These are phyloP conservation scores for Pneumocystis canis DNA, from an alignment of 1,139 yeast species.

Conservation along the genomic window DNA sequence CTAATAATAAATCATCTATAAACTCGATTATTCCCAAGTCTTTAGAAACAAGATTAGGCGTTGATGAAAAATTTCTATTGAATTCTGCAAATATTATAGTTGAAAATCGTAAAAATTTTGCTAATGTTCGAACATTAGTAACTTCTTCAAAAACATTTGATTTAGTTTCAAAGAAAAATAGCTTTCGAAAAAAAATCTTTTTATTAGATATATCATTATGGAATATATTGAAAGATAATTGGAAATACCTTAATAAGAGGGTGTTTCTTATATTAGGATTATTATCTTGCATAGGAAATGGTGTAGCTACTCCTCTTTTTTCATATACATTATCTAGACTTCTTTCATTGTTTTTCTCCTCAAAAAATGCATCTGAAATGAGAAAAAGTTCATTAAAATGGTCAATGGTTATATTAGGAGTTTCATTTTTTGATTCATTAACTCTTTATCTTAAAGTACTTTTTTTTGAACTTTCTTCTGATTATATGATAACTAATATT, in stretches of 20 bases:
- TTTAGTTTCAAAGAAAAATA: not conserved
- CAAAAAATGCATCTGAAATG: conserved; percentile 26
- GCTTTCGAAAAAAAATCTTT: not conserved
- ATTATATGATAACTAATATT: conserved; percentile 46
- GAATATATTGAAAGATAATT: conserved; percentile 2
- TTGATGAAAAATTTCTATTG: not conserved
- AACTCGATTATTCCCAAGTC: not conserved
- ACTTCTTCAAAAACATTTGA: not conserved
- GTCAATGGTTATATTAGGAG: conserved; percentile 48
- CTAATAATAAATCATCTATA: not conserved
- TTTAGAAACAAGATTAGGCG: not conserved
- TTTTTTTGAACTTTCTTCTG: conserved; percentile 45
- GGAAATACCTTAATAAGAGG: conserved; percentile 19
- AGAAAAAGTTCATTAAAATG: conserved; percentile 36
- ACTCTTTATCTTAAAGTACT: conserved; percentile 39
- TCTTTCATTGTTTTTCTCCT: conserved; percentile 27
- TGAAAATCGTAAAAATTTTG: not conserved
- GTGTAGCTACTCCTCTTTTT: conserved; percentile 58
- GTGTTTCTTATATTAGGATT: conserved; percentile 38
- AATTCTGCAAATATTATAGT: not conserved
- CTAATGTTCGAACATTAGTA: not conserved
- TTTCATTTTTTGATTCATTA: conserved; percentile 49
- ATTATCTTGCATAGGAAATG: conserved; percentile 38
- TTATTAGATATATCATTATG: not conserved
- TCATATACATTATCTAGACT: conserved; percentile 64